A percentile compares a stretch with the other conserved stretches of the same genome.
Conservation (phyloP, 1,139 yeast species). For the Protomyces gravidus region DNA sequence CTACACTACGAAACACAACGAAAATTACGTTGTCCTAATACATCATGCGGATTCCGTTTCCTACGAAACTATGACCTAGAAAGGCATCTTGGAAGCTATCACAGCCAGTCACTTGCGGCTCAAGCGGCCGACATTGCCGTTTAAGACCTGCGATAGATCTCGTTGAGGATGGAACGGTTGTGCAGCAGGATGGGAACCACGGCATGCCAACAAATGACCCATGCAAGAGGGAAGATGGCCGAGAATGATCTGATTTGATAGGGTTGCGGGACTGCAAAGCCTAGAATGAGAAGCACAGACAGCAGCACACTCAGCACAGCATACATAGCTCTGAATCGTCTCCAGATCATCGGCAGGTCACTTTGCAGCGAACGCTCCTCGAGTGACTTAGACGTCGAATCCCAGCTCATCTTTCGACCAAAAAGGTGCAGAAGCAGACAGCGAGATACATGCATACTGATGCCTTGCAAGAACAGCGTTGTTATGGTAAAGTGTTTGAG, state of each 20-base stretch:
- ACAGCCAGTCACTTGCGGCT: slow-evolving; percentile 7
- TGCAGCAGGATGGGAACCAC: slow-evolving; percentile 17
- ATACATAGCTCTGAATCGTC: slow-evolving; percentile 13
- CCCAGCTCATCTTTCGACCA: slow-evolving; percentile 33
- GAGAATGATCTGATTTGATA: slow-evolving; percentile 28
- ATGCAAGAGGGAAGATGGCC: slow-evolving; percentile 17
- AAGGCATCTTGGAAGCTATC: slow-evolving; percentile 40
- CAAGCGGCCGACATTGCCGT: not conserved
- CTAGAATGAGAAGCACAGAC: slow-evolving; percentile 19
- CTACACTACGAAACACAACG: slow-evolving; percentile 39
- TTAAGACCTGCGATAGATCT: not conserved
- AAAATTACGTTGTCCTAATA: slow-evolving; percentile 39
- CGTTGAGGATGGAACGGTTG: slow-evolving; percentile 21
- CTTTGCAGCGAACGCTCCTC: slow-evolving; percentile 30
- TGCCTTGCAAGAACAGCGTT: slow-evolving; percentile 31
- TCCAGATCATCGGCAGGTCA: slow-evolving; percentile 29
- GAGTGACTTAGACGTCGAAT: slow-evolving; percentile 32
- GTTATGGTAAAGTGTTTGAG: slow-evolving; percentile 22
- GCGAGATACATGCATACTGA: slow-evolving; percentile 32
- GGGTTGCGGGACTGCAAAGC: slow-evolving; percentile 31
- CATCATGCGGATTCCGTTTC: slow-evolving; percentile 42
- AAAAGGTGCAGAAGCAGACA: slow-evolving; percentile 31
- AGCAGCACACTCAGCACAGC: not conserved
- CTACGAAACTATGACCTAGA: slow-evolving; percentile 43
- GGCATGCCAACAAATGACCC: slow-evolving; percentile 22